Evolutionary conservation across 352 stramenopile species (phyloP), one percentile per base, ranked within the genome.

Genomic region (Aphanomyces cochlioides): DNA sequence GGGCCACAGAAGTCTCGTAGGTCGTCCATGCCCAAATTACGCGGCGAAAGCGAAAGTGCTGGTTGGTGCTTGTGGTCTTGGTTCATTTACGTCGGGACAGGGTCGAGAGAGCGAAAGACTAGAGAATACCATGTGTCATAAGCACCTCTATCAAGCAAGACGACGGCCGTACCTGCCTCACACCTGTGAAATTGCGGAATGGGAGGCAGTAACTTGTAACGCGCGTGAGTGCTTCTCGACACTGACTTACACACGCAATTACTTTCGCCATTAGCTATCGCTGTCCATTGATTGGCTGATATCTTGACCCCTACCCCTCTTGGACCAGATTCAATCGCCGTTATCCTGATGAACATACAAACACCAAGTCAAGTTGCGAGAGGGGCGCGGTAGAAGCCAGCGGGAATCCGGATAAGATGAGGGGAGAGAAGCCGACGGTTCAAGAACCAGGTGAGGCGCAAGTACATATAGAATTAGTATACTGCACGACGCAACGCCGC

Each of bases 21-120:
- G 64, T 93, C 86, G 66, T 93, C 86, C 86, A 93, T 93, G 40
- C 84, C 84, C 56, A 93, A 92, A 3, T 82, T 91, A 19, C 85
- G 80, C 47, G 86, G 86, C 39, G 82, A 90, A 39, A 93, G 83
- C 56, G 80, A 84, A 39, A 93, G 83, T 15, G 86, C 82, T 75
- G 92, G 92, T 36, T 69, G 47, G 39, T 67, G 59, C 56, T 48
- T 63, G 56, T 75, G 47, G 53, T 77, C 43, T 50, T 56, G 41
- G 59, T 50, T 67, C 41, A 48, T 39, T 41, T 39, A 45, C 12
- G 34, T n/a, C 12, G 17, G 57, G 38, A 39, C 19, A 56, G 13
- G 40, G 19, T 7, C n/a, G 6, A 56, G 39, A 53, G 39, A 39
- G 57, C 37, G 34, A 5, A 5, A 28, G 56, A 43, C 56, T 15